Conservation (phyloP, 1,284 basidiomycete genomes). For the Apiotrichum siamense region DNA sequence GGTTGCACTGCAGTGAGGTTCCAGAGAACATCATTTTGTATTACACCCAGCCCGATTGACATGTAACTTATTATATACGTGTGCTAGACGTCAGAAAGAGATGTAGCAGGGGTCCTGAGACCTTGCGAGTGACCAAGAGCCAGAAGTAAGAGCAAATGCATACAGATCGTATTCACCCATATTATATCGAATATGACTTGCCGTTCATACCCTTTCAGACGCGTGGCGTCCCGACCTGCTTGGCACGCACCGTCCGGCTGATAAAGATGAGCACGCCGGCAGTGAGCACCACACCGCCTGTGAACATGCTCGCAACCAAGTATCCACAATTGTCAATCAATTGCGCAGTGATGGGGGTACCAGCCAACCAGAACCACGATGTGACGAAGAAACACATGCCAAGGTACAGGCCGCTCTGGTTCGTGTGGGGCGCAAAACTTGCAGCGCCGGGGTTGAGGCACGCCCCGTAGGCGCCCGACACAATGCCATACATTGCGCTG, state of each 20-base stretch:
- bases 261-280: background rate
- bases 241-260: constrained; percentile 2
- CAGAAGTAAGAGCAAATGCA: too few relatives aligned
- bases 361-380: constrained; percentile 32
- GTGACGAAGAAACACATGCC: constrained; percentile 32
- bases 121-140: too few relatives aligned
- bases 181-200: too few relatives aligned
- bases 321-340: constrained; percentile 26
- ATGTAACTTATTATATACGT: too few relatives aligned
- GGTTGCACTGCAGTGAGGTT: too few relatives aligned
- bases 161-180: too few relatives aligned
- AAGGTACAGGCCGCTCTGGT: constrained; percentile 31
- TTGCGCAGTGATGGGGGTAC: constrained; percentile 28
- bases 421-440: constrained; percentile 26
- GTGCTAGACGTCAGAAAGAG: too few relatives aligned
- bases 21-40: too few relatives aligned
- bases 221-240: constrained; percentile 13
- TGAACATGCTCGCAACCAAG: constrained; percentile 28
- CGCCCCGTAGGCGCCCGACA: constrained; percentile 30
- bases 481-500: constrained; percentile 31
- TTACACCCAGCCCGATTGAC: too few relatives aligned
- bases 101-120: too few relatives aligned
- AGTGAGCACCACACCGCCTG: constrained; percentile 22
- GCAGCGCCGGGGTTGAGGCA: constrained; percentile 28
- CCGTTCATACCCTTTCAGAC: too few relatives aligned